Evolutionary conservation across 2,329 filamentous ascomycete species (phyloP).

Genomic region (Cladosporium cucumerinum): DNA sequence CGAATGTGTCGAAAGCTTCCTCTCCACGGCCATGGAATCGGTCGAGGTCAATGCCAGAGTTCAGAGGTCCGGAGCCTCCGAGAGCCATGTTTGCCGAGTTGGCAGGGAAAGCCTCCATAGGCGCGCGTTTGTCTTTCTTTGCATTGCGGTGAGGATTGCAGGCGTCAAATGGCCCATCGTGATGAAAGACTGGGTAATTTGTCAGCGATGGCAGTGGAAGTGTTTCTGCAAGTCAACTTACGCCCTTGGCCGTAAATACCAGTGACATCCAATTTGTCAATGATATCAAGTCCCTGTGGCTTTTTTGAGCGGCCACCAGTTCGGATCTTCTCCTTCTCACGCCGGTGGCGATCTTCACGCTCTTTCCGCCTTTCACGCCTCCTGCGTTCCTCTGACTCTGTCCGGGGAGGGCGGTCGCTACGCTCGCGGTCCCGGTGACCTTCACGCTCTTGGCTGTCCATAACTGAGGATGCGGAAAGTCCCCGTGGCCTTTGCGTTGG

Average conservation of each 20-base stretch:
- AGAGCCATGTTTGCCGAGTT: slow-evolving; percentile 89
- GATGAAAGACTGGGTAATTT: slow-evolving; percentile 70
- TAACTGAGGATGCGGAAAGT: slow-evolving; percentile 75
- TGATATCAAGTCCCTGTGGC: slow-evolving; percentile 69
- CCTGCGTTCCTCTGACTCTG: slow-evolving; percentile 52
- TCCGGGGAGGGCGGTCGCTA: slow-evolving; percentile 27
- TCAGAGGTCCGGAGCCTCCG: slow-evolving; percentile 81
- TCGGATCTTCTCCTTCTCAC: slow-evolving; percentile 38
- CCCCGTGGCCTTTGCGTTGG: slow-evolving; percentile 58
- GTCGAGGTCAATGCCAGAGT: slow-evolving; percentile 76
- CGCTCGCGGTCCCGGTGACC: slow-evolving; percentile 49
- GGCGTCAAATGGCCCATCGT: slow-evolving; percentile 95
- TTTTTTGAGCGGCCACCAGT: slow-evolving; percentile 36
- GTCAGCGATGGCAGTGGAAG: not conserved
- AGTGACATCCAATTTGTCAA: slow-evolving; percentile 94
- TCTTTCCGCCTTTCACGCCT: slow-evolving; percentile 43
- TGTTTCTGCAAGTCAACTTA: slow-evolving; percentile 49
- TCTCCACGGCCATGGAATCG: slow-evolving; percentile 80
- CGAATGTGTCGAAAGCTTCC: slow-evolving; percentile 85
- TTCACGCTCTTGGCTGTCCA: slow-evolving; percentile 57
- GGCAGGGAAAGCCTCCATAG: slow-evolving; percentile 94
- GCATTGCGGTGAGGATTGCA: slow-evolving; percentile 93
- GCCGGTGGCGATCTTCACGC: slow-evolving; percentile 53
- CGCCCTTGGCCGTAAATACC: slow-evolving; percentile 90
- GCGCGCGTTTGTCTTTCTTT: slow-evolving; percentile 74